Evolutionary conservation across 2,329 filamentous ascomycete species (phyloP), one percentile per base, ranked within the genome.

Genomic region (Massarina eburnea): DNA sequence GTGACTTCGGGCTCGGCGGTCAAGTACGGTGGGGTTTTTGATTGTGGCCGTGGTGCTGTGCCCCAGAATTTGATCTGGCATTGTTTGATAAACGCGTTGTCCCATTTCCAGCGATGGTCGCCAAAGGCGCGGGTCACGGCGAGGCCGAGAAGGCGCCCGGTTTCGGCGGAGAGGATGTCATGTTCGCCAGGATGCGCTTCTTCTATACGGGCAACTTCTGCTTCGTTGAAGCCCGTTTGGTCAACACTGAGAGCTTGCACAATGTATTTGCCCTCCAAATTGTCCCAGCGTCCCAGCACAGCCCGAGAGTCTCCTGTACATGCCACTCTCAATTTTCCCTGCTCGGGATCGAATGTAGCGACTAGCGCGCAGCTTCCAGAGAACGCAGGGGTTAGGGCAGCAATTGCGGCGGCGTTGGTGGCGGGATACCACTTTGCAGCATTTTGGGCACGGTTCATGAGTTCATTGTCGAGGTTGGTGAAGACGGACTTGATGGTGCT

Each of bases 71-170:
- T 73, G 45, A 64, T 58, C 51, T 74, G 71, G 15, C 76, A 67
- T 2, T 72, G 63, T 26, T 70, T 61, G 46, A 79, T 72, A 5
- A 80, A 66, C 2, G 77, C 72, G 12, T 76, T 59, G 3, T 79
- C 63, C 82, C 83, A 88, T 62, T 89, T 89, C 82, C 82, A 87
- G 46, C 80, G 75, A 40, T 79, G 75, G 60, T 89, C 85, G 14
- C 86, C 86, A 59, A 89, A 88, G 0, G 82, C 84, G 4, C 85
- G 76, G 0, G 84, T 82, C 1, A 86, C 76, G 32, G 82, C 76
- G 1, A 80, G 56, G 1, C 86, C 85, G 47, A 86, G 73, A 0
- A 88, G 66, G 1, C 85, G 77, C 0, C 84, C 85, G 14, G 75
- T 71, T 46, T 76, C 73, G 1, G 72, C 65, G 46, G 75, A 64